Evolutionary conservation across 1,284 basidiomycete genomes (phyloP), one percentile per base, ranked within the genome.

Genomic region (Leccinum pallidistipes): DNA sequence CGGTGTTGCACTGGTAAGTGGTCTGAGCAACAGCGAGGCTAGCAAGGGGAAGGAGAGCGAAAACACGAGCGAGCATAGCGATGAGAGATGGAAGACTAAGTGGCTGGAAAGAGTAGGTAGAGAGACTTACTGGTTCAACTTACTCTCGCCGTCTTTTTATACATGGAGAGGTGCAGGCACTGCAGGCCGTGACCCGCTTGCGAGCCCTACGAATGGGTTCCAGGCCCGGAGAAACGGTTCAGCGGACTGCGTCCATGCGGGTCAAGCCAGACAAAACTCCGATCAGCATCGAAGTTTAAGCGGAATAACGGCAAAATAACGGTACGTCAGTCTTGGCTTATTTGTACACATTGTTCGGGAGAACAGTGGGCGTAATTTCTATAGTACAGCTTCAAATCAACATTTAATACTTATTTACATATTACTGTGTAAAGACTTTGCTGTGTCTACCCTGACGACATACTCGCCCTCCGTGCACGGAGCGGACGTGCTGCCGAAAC

Each of bases 1-100:
- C 49, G 5, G 49, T 50, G 14, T 14, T 50, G 27, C 49, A 50
- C 24, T 50, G 49, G 49, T 50, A 45, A 21, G 10, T 27, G 16
- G 8, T 27, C n/a, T n/a, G n/a, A 6, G 49, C 49, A n/a, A 50
- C 49, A 14, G 14, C 27, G 50, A 53, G 18, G 18, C n/a, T 10
- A 21, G 10, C 51, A 11, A 53, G 51, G 31, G n/a, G 31, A 18
- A 53, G 51, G 11, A 52, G 16, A 5, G 51, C n/a, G 10, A 32
- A 52, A 8, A 52, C 7, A 11, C 18, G 31, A 9, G 51, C 51
- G 16, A 71, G 61, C 68, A 69, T 69, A 14, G 5, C 5, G 18
- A 47, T 21, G 12, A 54, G 7, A 7, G 45, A 21, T 12, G 4
- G 45, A 47, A 21, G 11, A 5, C 3, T 8, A 7, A 12, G 10